Evolutionary conservation across 768 basidiomycete species (phyloP).

Genomic region (Leucosporidium creatinivorum): DNA sequence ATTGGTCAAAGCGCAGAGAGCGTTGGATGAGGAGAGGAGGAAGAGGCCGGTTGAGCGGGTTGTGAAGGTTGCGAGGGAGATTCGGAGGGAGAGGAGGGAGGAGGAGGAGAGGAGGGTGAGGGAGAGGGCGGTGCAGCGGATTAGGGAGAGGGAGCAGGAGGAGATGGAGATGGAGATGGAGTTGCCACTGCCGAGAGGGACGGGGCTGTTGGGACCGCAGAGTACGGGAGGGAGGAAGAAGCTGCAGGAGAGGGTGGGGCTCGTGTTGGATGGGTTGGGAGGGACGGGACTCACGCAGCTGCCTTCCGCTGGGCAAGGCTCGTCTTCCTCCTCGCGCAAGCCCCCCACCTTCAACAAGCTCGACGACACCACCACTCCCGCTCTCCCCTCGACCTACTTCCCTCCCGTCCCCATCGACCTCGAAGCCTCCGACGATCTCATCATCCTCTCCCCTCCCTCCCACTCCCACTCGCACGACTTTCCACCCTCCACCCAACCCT

Average conservation of each 20-base stretch:
- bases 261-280: not conserved
- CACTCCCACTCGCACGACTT: not conserved
- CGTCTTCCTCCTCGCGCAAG: not conserved
- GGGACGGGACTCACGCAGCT: slow-evolving; percentile 1
- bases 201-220: slow-evolving; percentile 13
- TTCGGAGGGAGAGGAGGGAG: slow-evolving; percentile 12
- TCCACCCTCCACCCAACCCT: slow-evolving; percentile 16
- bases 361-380: not conserved
- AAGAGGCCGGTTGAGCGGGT: slow-evolving; percentile 11
- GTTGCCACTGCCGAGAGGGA: slow-evolving; percentile 2
- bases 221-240: not conserved
- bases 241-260: slow-evolving; percentile 1
- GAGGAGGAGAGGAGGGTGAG: not conserved
- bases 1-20: slow-evolving; percentile 7
- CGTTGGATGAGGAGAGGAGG: slow-evolving; percentile 13
- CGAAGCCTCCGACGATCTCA: no score
- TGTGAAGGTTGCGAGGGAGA: slow-evolving; percentile 15
- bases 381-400: not conserved
- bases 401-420: not conserved
- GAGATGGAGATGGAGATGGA: not conserved
- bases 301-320: not conserved
- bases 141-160: not conserved
- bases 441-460: not conserved
- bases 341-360: not conserved
- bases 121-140: not conserved